Evolutionary conservation across 306 rosid genomes (phyloP).

Genomic region (Trichosanthes cucumerina): DNA sequence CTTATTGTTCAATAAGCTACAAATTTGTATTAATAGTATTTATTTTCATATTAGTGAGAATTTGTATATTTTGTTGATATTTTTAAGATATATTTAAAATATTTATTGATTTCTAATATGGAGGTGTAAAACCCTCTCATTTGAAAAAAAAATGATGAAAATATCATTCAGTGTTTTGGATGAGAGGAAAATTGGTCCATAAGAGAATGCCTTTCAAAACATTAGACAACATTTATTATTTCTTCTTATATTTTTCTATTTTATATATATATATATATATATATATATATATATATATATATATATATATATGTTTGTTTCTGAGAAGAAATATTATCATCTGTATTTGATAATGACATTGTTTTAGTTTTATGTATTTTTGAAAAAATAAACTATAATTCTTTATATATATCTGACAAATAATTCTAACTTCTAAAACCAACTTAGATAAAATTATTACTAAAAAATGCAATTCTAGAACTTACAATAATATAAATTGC

Average conservation of each 20-base stretch:
- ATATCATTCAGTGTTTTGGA: not conserved
- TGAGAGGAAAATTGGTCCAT: not conserved
- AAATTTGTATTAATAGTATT: not conserved
- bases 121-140: not conserved
- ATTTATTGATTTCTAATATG: not conserved
- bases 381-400: too few relatives aligned
- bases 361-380: too few relatives aligned
- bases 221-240: not conserved
- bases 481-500: too few relatives aligned
- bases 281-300: too few relatives aligned
- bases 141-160: not conserved
- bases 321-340: too few relatives aligned
- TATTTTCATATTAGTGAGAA: not conserved
- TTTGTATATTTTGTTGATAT: not conserved
- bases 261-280: too few relatives aligned
- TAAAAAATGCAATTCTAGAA: too few relatives aligned
- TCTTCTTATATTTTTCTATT: not conserved
- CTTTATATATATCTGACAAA: not conserved
- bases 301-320: too few relatives aligned
- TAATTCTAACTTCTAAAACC: not conserved
- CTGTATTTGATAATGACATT: not conserved
- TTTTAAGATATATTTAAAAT: not conserved
- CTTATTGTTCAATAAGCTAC: not conserved
- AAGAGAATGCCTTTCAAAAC: not conserved
- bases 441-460: too few relatives aligned